phyloP scores from a whole-genome alignment of 1,284 basidiomycete genomes.

The Mycosarcoma mackinlayi region DNA sequence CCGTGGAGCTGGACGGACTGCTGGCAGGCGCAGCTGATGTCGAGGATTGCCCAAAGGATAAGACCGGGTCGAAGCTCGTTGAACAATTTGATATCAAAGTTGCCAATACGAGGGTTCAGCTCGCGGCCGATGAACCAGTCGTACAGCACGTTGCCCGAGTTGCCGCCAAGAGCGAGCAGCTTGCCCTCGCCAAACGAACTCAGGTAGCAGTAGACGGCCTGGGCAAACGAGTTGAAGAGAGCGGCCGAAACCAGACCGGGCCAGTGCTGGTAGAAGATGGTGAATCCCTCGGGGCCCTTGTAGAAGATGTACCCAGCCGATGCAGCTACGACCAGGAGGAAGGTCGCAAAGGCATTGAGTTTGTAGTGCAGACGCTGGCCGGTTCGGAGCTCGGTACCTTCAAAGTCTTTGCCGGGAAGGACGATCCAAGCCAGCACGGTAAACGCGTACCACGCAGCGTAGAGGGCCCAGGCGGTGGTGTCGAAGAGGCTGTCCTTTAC shows the following conservation, averaged over 20 bases:
- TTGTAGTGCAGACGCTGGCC: conserved; percentile 85
- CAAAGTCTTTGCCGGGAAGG: conserved; percentile 85
- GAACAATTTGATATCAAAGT: conserved; percentile 96
- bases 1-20: conserved; percentile 83
- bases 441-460: conserved; percentile 90
- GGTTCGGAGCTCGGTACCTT: conserved; percentile 81
- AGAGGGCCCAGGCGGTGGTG: conserved; percentile 78
- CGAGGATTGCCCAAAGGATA: conserved; percentile 91
- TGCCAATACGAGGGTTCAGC: conserved; percentile 86
- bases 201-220: conserved; percentile 78
- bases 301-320: conserved; percentile 77
- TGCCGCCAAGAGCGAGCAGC: conserved; percentile 89
- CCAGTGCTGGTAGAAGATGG: conserved; percentile 92
- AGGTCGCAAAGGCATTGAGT: conserved; percentile 92
- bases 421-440: conserved; percentile 83
- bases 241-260: conserved; percentile 87
- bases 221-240: conserved; percentile 77
- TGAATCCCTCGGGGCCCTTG: conserved; percentile 82
- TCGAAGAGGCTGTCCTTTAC: conserved; percentile 76
- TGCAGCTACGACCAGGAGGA: conserved; percentile 73
- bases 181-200: conserved; percentile 75
- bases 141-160: conserved; percentile 87
- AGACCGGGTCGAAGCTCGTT: conserved; percentile 84
- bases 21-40: conserved; percentile 90
- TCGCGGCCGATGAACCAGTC: conserved; percentile 98